Evolutionary conservation across 768 basidiomycete genomes (phyloP).

Genomic region (Lactarius akahatsu): DNA sequence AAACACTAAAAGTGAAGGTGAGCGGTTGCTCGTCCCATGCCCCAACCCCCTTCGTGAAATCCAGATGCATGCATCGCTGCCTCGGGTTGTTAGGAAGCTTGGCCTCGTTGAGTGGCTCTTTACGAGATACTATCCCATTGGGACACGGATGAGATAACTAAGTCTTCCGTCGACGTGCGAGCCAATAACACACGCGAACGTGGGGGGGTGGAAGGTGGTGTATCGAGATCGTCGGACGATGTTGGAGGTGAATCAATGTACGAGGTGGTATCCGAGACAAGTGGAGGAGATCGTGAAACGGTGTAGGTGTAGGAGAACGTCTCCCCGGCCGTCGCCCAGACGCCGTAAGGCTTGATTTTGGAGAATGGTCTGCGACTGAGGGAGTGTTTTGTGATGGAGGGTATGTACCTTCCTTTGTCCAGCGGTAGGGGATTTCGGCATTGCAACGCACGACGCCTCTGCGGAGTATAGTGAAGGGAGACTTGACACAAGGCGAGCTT

Average conservation of each 20-base stretch:
- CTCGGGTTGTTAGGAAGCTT: background rate
- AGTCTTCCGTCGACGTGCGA: background rate
- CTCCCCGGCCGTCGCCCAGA: background rate
- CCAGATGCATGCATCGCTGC: background rate
- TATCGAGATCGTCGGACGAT: conserved; percentile 29
- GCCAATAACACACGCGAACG: background rate
- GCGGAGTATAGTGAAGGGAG: background rate
- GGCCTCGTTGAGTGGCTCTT: background rate
- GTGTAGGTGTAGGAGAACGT: background rate
- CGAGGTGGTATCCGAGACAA: conserved; percentile 15
- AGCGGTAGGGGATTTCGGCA: background rate
- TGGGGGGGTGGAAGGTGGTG: conserved; percentile 22
- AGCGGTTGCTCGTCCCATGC: background rate
- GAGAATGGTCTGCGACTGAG: background rate
- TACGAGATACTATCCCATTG: background rate
- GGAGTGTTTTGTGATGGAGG: background rate
- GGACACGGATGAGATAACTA: background rate
- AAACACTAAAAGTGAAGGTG: conserved; percentile 13
- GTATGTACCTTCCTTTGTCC: background rate
- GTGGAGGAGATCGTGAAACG: conserved; percentile 18
- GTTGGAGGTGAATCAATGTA: conserved; percentile 10
- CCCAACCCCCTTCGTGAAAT: background rate
- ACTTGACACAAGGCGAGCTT: no score
- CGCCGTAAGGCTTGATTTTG: background rate
- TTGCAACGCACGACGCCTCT: background rate